Evolutionary conservation across 2,329 filamentous ascomycete genomes (phyloP).

Genomic region (Fonsecaea multimorphosa): DNA sequence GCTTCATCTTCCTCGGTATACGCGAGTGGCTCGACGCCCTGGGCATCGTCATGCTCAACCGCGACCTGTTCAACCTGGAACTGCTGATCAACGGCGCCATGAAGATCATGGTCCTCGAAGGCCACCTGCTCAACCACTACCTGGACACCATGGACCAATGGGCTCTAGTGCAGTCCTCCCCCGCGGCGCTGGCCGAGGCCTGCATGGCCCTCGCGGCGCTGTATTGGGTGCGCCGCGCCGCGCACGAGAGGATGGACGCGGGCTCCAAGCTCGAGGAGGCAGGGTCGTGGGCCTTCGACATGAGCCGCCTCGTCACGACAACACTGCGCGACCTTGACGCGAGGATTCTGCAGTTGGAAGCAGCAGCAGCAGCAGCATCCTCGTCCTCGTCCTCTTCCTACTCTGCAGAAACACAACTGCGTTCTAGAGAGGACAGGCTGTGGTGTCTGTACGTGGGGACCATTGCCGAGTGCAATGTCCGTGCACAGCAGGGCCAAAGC

Average conservation of each 20-base stretch:
- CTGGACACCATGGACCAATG: constrained; percentile 12
- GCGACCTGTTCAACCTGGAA: neutral
- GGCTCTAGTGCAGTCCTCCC: neutral
- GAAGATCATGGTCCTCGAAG: constrained; percentile 6
- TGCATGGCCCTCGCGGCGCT: constrained; percentile 5
- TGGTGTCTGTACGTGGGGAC: constrained; percentile 15
- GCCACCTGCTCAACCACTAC: constrained; percentile 12
- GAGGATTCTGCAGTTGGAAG: neutral
- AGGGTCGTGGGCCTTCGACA: constrained; percentile 16
- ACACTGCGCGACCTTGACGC: constrained; percentile 7
- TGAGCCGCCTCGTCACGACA: constrained; percentile 4
- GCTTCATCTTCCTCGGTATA: neutral
- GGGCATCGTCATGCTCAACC: constrained; percentile 2
- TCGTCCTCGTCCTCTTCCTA: neutral
- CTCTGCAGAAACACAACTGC: neutral
- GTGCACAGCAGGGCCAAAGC: neutral
- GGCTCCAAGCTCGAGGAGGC: constrained; percentile 13
- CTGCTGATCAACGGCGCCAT: constrained; percentile 9
- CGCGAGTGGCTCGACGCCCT: constrained; percentile 14
- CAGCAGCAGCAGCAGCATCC: no score
- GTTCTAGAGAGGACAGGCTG: neutral
- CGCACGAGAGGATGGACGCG: constrained; percentile 15
- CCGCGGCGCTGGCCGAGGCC: constrained; percentile 2
- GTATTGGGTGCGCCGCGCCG: constrained; percentile 21
- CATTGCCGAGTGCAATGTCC: constrained; percentile 10